Conservation (phyloP, 2,329 filamentous ascomycete genomes). For the Scedosporium aurantiacum region DNA sequence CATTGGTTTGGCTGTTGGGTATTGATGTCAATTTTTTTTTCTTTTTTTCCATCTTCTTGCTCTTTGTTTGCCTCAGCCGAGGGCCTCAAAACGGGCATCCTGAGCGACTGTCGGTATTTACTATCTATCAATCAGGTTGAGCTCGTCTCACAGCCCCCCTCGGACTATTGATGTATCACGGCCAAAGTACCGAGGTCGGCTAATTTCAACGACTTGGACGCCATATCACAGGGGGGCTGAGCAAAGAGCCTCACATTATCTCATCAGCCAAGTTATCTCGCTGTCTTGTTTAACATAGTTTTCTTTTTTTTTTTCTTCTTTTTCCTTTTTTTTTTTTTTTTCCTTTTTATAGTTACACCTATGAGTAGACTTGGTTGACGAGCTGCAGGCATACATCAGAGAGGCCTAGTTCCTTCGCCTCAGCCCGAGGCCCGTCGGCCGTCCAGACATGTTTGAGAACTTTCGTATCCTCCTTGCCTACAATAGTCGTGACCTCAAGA, state of each 20-base stretch:
- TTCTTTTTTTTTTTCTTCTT: background rate
- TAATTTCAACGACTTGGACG: background rate
- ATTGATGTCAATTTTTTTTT: too few species aligned
- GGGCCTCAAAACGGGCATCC: too few species aligned
- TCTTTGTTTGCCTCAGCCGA: too few species aligned
- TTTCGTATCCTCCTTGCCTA: background rate
- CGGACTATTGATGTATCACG: too few species aligned
- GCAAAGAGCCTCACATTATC: background rate
- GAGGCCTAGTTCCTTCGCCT: background rate
- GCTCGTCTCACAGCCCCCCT: too few species aligned
- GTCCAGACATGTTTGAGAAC: background rate
- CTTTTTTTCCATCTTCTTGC: too few species aligned
- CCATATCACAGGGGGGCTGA: background rate
- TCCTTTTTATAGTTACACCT: background rate
- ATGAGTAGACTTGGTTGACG: background rate
- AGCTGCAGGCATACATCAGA: conserved; percentile 3
- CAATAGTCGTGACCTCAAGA: background rate
- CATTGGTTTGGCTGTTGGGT: too few species aligned
- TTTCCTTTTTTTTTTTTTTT: too few species aligned
- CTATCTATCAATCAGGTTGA: too few species aligned
- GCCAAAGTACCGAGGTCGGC: too few species aligned
- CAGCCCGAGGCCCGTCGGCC: background rate
- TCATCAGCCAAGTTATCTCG: background rate
- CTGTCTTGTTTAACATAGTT: too few species aligned
- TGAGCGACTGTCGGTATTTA: too few species aligned